Evolutionary conservation across 2,329 filamentous ascomycete species (phyloP).

Genomic region (Colletotrichum melonis): DNA sequence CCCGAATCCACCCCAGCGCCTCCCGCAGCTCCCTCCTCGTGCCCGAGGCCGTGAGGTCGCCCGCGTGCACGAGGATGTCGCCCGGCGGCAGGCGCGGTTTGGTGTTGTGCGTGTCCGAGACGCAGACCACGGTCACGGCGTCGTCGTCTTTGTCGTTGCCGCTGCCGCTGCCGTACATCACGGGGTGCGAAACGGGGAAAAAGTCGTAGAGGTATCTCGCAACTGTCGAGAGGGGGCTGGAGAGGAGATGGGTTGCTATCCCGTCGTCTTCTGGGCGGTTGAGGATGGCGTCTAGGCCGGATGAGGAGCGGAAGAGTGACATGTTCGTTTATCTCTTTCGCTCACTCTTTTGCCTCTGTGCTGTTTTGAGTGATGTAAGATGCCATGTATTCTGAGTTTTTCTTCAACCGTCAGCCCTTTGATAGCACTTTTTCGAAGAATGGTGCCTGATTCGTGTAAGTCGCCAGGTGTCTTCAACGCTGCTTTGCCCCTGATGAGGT

Average conservation of each 20-base stretch:
- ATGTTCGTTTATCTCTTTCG: neutral
- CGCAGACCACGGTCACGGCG: constrained; percentile 46
- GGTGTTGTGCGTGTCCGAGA: constrained; percentile 58
- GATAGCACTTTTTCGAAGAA: neutral
- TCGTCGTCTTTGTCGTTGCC: neutral
- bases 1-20: constrained; percentile 53
- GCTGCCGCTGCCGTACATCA: neutral
- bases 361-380: neutral
- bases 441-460: neutral
- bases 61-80: constrained; percentile 60
- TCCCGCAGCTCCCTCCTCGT: constrained; percentile 52
- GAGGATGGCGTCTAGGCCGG: constrained; percentile 15
- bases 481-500: neutral
- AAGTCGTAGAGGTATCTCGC: constrained; percentile 11
- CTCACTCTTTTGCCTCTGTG: no score
- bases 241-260: neutral
- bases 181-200: constrained; percentile 12
- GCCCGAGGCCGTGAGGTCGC: constrained; percentile 60
- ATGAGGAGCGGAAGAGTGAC: neutral
- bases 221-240: constrained; percentile 7
- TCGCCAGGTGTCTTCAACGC: neutral
- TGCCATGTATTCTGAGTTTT: neutral
- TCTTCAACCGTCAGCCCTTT: no score
- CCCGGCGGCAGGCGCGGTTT: constrained; percentile 50
- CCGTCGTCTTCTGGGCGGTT: neutral